Percentiles rank a stretch among this genome's conserved stretches.
Conservation (phyloP, 257 asterid species). For the Solanum etuberosum region DNA sequence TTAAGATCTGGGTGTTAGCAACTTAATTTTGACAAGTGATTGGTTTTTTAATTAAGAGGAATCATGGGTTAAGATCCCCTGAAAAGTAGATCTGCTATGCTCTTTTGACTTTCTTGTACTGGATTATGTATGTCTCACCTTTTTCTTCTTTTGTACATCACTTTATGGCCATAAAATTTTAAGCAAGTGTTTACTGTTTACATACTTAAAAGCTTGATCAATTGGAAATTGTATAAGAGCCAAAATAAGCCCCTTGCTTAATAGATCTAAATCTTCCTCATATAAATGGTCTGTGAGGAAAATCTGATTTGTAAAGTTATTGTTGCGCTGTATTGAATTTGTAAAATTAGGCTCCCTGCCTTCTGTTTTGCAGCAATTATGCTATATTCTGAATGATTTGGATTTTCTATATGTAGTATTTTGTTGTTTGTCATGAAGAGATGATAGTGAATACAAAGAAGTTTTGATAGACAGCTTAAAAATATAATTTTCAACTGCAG, state of each 20-base stretch:
- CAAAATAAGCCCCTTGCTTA: background rate
- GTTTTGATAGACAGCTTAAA: slow-evolving; percentile 2
- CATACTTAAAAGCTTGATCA: background rate
- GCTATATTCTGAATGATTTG: background rate
- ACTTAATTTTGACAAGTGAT: background rate
- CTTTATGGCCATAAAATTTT: background rate
- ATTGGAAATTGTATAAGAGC: background rate
- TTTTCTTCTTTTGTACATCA: background rate
- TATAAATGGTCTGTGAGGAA: background rate
- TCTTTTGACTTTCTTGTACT: background rate
- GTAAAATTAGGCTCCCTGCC: background rate
- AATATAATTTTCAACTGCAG: slow-evolving; percentile 27
- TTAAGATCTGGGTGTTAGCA: background rate
- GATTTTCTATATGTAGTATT: background rate
- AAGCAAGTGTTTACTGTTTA: background rate
- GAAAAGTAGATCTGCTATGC: background rate
- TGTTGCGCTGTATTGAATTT: background rate
- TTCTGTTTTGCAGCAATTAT: background rate
- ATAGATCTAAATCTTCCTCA: background rate
- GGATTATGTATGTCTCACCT: background rate
- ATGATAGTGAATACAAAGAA: background rate
- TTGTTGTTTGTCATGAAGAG: background rate
- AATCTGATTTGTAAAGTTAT: background rate
- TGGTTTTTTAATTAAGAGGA: background rate
- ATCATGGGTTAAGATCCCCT: background rate